phyloP scores from a whole-genome alignment of 768 basidiomycete species.

The Tephrocybe sp. region DNA sequence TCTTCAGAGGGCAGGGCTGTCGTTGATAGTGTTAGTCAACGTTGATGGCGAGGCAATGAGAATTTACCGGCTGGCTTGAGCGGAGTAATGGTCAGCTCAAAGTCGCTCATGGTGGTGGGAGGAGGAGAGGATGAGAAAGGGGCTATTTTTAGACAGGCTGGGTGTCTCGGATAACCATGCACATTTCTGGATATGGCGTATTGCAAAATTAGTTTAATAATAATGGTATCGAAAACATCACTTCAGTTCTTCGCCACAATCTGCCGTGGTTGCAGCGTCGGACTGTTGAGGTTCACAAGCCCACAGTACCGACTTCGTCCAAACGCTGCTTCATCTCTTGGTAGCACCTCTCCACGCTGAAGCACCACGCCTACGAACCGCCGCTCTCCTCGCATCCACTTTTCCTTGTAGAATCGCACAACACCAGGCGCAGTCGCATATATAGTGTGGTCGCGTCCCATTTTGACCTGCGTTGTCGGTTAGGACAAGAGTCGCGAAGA shows the following conservation, averaged over 20 bases:
- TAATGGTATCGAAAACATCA: constrained; percentile 12
- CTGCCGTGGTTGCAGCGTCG: constrained; percentile 19
- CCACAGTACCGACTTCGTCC: constrained; percentile 90
- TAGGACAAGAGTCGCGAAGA: constrained; percentile 1
- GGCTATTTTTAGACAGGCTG: constrained; percentile 13
- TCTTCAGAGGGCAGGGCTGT: constrained; percentile 66
- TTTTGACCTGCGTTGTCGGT: constrained; percentile 61
- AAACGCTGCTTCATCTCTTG: constrained; percentile 67
- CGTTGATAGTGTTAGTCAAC: background rate
- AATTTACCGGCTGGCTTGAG: constrained; percentile 14
- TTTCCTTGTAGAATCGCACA: constrained; percentile 91
- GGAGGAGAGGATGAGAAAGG: constrained; percentile 5
- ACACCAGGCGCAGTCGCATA: constrained; percentile 89
- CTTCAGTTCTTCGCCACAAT: constrained; percentile 18
- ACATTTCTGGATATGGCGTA: background rate
- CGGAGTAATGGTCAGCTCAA: constrained; percentile 15
- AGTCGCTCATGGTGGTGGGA: constrained; percentile 22
- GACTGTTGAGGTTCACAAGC: constrained; percentile 61
- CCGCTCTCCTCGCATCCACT: constrained; percentile 70
- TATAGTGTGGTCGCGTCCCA: constrained; percentile 94
- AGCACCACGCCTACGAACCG: constrained; percentile 85
- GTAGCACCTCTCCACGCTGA: constrained; percentile 80
- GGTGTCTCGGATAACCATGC: constrained; percentile 2
- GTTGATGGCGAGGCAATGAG: background rate
- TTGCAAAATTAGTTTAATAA: constrained; percentile 7